Conservation (phyloP, 495 filamentous ascomycete genomes). For the Poronia punctata region DNA sequence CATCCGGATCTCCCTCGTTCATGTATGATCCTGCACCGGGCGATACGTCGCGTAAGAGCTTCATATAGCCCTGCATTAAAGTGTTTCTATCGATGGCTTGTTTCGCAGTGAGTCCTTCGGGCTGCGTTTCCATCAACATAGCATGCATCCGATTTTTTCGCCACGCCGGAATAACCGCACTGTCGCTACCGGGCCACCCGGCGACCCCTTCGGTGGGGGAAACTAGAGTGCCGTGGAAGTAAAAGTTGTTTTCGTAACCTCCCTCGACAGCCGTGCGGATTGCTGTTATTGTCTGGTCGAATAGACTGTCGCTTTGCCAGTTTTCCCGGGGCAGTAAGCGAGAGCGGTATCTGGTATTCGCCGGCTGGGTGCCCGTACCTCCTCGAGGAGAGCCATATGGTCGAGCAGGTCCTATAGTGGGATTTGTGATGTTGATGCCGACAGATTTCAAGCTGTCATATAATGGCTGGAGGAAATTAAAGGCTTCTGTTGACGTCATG, state of each 20-base stretch:
- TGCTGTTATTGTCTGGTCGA: constrained; percentile 40
- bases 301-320: constrained; percentile 36
- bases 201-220: constrained; percentile 23
- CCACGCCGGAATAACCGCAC: constrained; percentile 50
- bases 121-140: constrained; percentile 32
- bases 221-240: constrained; percentile 40
- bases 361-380: constrained; percentile 25
- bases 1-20: constrained; percentile 46
- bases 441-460: constrained; percentile 21
- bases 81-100: constrained; percentile 21
- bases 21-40: constrained; percentile 39
- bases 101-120: constrained; percentile 17
- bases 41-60: constrained; percentile 24
- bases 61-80: constrained; percentile 18
- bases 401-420: constrained; percentile 7
- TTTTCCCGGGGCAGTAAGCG: constrained; percentile 47
- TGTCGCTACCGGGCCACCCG: constrained; percentile 33
- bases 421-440: constrained; percentile 26
- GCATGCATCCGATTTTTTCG: constrained; percentile 47
- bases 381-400: constrained; percentile 14
- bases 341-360: constrained; percentile 28
- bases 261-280: constrained; percentile 44
- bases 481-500: constrained; percentile 10
- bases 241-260: constrained; percentile 30
- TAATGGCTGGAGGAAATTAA: constrained; percentile 27